These are phyloP conservation scores for Choanephora cucurbitarum DNA, from an alignment of 371 early-diverging fungal species.

Conservation along the genomic window DNA sequence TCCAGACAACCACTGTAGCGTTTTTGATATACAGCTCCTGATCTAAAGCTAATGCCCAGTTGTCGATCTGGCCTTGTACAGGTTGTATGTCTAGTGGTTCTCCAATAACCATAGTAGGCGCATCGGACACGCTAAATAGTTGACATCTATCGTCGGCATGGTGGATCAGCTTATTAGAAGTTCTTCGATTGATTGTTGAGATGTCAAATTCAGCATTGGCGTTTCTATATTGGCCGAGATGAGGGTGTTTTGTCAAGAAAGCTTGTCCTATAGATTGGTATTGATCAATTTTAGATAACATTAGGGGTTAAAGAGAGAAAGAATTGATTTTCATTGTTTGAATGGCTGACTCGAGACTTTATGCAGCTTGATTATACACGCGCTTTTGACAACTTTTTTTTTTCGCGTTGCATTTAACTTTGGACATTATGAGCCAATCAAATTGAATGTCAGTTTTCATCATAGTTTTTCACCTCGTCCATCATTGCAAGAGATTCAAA, in stretches of 20 bases:
- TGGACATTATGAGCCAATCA: no score
- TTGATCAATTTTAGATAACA: slow-evolving; percentile 15
- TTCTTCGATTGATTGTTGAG: neutral
- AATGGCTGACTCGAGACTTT: no score
- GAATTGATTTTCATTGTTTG: no score
- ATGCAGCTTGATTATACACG: no score
- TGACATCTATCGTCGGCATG: neutral
- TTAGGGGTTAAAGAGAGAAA: no score
- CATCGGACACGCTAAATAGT: slow-evolving; percentile 10
- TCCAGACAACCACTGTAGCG: slow-evolving; percentile 55
- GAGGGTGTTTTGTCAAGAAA: slow-evolving; percentile 4
- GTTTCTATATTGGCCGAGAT: slow-evolving; percentile 6
- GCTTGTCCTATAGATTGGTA: slow-evolving; percentile 24
- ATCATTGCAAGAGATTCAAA: no score
- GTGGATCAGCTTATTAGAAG: neutral
- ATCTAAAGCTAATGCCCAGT: slow-evolving; percentile 11
- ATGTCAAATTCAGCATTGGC: slow-evolving; percentile 13
- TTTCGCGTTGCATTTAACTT: no score
- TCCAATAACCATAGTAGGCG: neutral
- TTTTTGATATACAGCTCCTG: slow-evolving; percentile 49
- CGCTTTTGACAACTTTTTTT: no score
- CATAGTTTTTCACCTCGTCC: no score
- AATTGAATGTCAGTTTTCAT: no score
- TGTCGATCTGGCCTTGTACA: slow-evolving; percentile 6
- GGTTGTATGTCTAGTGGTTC: slow-evolving; percentile 2